Evolutionary conservation across 768 basidiomycete species (phyloP).

Genomic region (Cantharellus cinnabarinus): DNA sequence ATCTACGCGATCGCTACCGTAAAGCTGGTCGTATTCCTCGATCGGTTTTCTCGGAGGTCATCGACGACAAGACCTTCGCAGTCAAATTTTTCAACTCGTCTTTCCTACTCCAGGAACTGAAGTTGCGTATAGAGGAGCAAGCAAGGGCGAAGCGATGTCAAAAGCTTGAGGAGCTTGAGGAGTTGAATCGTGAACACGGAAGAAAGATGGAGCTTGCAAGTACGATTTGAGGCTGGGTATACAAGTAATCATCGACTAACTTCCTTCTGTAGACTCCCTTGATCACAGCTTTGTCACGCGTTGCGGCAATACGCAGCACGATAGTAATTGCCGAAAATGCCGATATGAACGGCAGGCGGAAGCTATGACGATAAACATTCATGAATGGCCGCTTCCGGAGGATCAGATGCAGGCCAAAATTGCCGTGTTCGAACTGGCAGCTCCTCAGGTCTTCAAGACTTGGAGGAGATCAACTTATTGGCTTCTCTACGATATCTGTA

Average conservation of each 20-base stretch:
- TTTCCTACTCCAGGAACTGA: constrained; percentile 10
- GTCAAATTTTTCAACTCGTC: constrained; percentile 19
- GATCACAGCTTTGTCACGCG: background rate
- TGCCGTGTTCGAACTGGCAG: constrained; percentile 1
- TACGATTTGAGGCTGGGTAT: constrained; percentile 12
- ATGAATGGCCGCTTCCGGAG: constrained; percentile 30
- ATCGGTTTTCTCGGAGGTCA: constrained; percentile 19
- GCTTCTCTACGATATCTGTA: constrained; percentile 1
- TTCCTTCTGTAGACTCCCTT: background rate
- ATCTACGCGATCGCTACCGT: constrained; percentile 17
- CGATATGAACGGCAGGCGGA: constrained; percentile 7
- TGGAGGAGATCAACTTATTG: background rate
- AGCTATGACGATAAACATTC: constrained; percentile 15
- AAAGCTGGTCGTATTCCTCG: constrained; percentile 1
- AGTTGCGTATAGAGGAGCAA: constrained; percentile 16
- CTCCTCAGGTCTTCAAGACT: background rate
- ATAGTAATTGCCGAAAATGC: constrained; percentile 17
- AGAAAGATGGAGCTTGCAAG: constrained; percentile 7
- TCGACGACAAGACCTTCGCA: constrained; percentile 13
- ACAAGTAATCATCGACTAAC: background rate
- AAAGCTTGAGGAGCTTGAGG: constrained; percentile 13
- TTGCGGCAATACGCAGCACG: background rate
- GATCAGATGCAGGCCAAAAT: constrained; percentile 11
- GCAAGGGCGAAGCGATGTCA: constrained; percentile 7
- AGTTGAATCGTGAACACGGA: constrained; percentile 11